Percentiles rank a stretch among this genome's conserved stretches.
phyloP scores from a whole-genome alignment of 768 basidiomycete genomes.

The Pisolithus marmoratus region DNA sequence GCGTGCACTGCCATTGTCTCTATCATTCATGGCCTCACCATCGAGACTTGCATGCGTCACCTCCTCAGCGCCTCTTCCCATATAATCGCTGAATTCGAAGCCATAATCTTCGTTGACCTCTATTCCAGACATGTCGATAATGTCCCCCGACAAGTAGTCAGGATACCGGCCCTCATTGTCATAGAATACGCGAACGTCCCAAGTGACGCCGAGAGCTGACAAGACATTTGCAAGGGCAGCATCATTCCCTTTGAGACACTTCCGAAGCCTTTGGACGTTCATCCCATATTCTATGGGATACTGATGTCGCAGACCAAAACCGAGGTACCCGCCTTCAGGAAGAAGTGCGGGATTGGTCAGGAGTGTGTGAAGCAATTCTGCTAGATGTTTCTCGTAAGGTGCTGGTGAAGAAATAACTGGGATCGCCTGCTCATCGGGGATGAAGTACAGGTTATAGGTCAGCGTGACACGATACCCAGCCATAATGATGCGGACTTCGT shows the following conservation, averaged over 20 bases:
- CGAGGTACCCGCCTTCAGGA: slow-evolving; percentile 29
- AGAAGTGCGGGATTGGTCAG: slow-evolving; percentile 16
- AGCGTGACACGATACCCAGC: slow-evolving; percentile 39
- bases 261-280: slow-evolving; percentile 9
- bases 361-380: not conserved
- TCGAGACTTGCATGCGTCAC: no score
- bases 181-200: slow-evolving; percentile 19
- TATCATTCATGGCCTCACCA: no score
- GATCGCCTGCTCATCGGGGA: not conserved
- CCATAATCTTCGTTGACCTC: no score
- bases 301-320: slow-evolving; percentile 29
- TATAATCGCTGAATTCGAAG: no score
- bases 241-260: slow-evolving; percentile 28
- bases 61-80: no score
- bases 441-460: slow-evolving; percentile 35
- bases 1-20: no score
- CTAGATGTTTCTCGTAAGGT: not conserved
- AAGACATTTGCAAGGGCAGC: slow-evolving; percentile 18
- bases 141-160: not conserved
- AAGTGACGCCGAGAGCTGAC: slow-evolving; percentile 10
- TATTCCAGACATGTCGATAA: not conserved
- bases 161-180: not conserved
- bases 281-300: slow-evolving; percentile 24
- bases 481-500: slow-evolving; percentile 15
- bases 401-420: not conserved